These are phyloP conservation scores for Kwoniella botswanensis DNA, from an alignment of 768 basidiomycete species.

Conservation along the genomic window DNA sequence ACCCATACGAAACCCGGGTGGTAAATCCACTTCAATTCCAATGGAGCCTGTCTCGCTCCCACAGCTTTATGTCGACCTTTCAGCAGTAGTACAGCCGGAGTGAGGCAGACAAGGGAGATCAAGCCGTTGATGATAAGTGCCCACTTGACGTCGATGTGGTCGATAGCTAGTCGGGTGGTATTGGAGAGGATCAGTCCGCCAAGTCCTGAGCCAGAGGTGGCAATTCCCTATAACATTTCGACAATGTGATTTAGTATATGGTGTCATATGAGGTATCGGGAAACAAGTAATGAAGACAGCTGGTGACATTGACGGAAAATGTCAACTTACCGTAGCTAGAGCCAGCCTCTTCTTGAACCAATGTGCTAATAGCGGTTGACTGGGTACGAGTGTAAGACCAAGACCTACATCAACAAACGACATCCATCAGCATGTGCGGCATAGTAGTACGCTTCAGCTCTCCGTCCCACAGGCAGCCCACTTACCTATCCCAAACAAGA, in stretches of 20 bases:
- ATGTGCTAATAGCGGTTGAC: conserved; percentile 45
- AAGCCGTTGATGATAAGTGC: conserved; percentile 54
- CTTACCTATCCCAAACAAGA: conserved; percentile 43
- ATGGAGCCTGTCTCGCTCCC: conserved; percentile 46
- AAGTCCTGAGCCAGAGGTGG: conserved; percentile 46
- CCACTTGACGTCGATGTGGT: conserved; percentile 42
- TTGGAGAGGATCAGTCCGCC: conserved; percentile 47
- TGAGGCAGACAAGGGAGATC: conserved; percentile 45
- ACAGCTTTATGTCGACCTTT: conserved; percentile 49
- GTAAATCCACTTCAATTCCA: conserved; percentile 44
- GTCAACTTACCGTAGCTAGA: conserved; percentile 31
- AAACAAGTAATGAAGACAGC: not conserved
- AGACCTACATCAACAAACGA: conserved; percentile 10
- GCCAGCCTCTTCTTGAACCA: conserved; percentile 46
- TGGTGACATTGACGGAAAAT: no score
- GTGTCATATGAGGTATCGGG: not conserved
- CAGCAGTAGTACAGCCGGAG: conserved; percentile 51
- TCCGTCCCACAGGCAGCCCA: no score
- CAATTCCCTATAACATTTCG: conserved; percentile 34
- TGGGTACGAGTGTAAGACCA: conserved; percentile 31
- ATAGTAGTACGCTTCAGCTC: no score
- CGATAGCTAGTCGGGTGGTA: conserved; percentile 39
- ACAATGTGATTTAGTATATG: not conserved
- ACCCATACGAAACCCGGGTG: conserved; percentile 56
- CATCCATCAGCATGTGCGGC: not conserved